Base-by-base conservation (phyloP, 2,329 filamentous ascomycete genomes). In the Microsporum canis region DNA sequence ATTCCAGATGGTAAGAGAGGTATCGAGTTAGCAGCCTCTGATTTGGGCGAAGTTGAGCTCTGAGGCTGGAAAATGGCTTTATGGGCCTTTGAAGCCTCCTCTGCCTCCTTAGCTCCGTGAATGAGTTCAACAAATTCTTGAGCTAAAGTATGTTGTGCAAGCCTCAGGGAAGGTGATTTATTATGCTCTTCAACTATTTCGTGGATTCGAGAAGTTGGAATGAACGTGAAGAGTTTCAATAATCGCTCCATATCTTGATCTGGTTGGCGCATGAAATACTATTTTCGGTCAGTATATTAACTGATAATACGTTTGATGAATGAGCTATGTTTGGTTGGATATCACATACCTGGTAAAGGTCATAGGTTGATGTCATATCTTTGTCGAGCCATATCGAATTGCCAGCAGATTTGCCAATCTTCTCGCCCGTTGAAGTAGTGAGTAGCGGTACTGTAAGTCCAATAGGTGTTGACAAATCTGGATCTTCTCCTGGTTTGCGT, bases 331-430 rank as follows among this genome's bases (percentile, higher is more conserved):
- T 36, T 41, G 43, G 56, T 23, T n/a, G 6, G 14, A 31, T 36
- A 43, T 14, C 8, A 59, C 45, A 17, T 70, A 84, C 82, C 68
- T 84, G 83, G 72, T 97, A 97, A 0, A 97, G 79, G 62, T 97
- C 90, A 69, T 92, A 96, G 0, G 85, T 78, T 34, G 82, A 85
- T 1, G 92, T 95, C 82, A 90, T 83, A 68, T 87, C 85, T 59
- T 81, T 80, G 72, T 96, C 90, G 2, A 99, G 82, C 94, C 94
- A 99, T 39, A 99, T 76, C 1, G 92, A 91, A 72, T 97, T 97
- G 31, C 91, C 92, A 1, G 90, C 88, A 64, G 87, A 95, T 77
- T 99, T 99, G 58, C 94, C 94, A 68, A 97, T 91, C 74, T 99
- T 99, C 70, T 84, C 84, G 17, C 94, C 94, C 0, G 88, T 83